Conservation (phyloP, 1,284 basidiomycete species). For the Ustilago bromivora region DNA sequence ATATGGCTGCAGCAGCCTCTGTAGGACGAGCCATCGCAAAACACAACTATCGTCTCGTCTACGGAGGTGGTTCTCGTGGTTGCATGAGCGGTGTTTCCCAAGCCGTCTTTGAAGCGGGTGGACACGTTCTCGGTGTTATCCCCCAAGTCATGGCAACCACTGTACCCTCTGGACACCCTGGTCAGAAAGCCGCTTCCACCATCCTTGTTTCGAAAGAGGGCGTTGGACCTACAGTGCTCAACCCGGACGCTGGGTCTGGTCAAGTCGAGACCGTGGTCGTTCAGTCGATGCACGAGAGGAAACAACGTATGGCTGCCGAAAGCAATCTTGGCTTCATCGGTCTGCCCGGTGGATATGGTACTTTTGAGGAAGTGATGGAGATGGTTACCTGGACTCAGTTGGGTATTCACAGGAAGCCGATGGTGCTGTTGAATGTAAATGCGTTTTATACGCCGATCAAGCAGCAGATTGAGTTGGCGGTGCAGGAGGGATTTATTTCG, state of each 20-base stretch:
- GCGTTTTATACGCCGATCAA: constrained; percentile 84
- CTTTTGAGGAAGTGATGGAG: constrained; percentile 90
- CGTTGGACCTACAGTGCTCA: constrained; percentile 64
- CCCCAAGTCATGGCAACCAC: constrained; percentile 78
- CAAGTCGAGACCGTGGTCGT: constrained; percentile 71
- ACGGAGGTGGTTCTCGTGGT: constrained; percentile 85
- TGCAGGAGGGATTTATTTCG: constrained; percentile 77
- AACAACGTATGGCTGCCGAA: constrained; percentile 85
- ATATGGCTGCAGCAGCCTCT: constrained; percentile 72
- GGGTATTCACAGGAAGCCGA: constrained; percentile 87
- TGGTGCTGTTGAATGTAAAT: constrained; percentile 83
- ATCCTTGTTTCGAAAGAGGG: constrained; percentile 51
- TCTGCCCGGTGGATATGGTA: constrained; percentile 90
- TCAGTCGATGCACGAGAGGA: constrained; percentile 90
- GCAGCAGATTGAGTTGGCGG: constrained; percentile 77
- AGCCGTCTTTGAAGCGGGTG: constrained; percentile 77
- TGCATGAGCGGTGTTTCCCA: constrained; percentile 88
- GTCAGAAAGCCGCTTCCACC: constrained; percentile 23
- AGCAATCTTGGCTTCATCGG: constrained; percentile 81
- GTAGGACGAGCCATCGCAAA: constrained; percentile 80
- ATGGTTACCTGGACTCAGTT: constrained; percentile 91
- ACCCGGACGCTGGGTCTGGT: constrained; percentile 26
- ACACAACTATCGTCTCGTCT: constrained; percentile 79
- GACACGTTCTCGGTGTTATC: constrained; percentile 83
- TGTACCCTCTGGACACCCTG: constrained; percentile 50